phyloP scores from a whole-genome alignment of 768 basidiomycete species.

The Symmetrospora coprosmae region DNA sequence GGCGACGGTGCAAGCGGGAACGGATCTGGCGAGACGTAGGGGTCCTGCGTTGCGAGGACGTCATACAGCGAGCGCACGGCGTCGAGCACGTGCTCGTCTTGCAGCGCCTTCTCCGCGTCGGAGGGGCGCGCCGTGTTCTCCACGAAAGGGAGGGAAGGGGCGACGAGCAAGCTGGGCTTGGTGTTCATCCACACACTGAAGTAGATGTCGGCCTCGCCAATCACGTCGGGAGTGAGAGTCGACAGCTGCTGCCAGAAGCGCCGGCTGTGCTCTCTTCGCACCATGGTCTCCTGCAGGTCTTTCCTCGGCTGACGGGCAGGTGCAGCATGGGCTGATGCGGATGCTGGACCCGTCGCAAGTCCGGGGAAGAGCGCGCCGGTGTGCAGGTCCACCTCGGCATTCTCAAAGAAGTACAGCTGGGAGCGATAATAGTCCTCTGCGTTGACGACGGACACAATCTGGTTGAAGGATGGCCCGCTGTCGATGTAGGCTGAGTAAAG shows the following conservation, averaged over 20 bases:
- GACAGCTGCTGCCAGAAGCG: background rate
- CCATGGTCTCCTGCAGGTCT: background rate
- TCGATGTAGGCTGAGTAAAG: conserved; percentile 23
- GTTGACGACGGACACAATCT: background rate
- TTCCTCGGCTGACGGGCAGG: background rate
- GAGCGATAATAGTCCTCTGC: conserved; percentile 2
- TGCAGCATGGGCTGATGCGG: background rate
- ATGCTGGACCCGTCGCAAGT: too few species aligned
- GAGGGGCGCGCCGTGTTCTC: background rate
- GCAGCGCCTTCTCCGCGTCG: background rate
- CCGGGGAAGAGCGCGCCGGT: background rate
- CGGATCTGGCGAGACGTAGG: conserved; percentile 16
- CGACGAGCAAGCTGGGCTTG: conserved; percentile 22
- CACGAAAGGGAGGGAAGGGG: background rate
- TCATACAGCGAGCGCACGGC: conserved; percentile 19
- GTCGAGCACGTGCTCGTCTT: background rate
- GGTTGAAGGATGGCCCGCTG: background rate
- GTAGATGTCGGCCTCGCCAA: conserved; percentile 21
- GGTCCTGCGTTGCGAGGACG: conserved; percentile 13
- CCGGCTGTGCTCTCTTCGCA: background rate
- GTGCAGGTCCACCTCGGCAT: conserved; percentile 4
- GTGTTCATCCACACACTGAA: conserved; percentile 28
- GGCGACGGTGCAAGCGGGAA: conserved; percentile 26
- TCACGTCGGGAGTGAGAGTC: background rate
- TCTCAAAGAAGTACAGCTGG: background rate